These are phyloP conservation scores for Ganoderma lucidum DNA, from an alignment of 1,284 basidiomycete species.

Conservation along the genomic window DNA sequence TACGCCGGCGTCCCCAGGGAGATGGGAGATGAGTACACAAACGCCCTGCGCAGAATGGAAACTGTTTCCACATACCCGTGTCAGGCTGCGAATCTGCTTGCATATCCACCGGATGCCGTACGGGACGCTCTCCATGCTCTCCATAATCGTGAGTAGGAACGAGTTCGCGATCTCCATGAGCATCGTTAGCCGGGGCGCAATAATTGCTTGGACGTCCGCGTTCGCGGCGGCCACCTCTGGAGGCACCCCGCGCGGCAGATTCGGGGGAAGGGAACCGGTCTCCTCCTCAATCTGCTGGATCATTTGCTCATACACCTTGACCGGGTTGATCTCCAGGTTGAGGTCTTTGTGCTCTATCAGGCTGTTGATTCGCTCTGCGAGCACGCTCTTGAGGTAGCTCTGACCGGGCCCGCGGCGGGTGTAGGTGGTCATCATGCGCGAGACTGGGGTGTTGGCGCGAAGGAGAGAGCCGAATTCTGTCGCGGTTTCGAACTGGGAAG, in stretches of 20 bases:
- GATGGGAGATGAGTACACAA: constrained; percentile 12
- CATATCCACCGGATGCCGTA: constrained; percentile 99
- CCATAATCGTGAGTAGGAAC: constrained; percentile 97
- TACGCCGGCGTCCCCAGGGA: neutral
- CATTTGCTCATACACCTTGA: constrained; percentile 99
- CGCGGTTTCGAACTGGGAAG: constrained; percentile 98
- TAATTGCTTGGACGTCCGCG: constrained; percentile 95
- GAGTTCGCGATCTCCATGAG: constrained; percentile 99
- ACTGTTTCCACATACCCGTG: constrained; percentile 63
- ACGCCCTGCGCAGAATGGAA: constrained; percentile 7
- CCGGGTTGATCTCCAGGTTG: constrained; percentile 98
- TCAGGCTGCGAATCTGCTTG: constrained; percentile 97
- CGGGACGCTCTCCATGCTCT: constrained; percentile 96
- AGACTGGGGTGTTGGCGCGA: constrained; percentile 98
- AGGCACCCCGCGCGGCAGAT: constrained; percentile 90
- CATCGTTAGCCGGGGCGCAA: constrained; percentile 95
- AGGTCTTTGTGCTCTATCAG: constrained; percentile 98
- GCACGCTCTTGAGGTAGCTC: constrained; percentile 95
- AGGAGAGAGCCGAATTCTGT: constrained; percentile 98
- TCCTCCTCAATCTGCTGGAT: constrained; percentile 98
- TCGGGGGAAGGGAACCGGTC: constrained; percentile 88
- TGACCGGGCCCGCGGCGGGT: constrained; percentile 98
- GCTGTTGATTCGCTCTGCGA: constrained; percentile 97
- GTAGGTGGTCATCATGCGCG: constrained; percentile 99
- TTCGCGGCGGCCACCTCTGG: constrained; percentile 95